A percentile compares a stretch with the other conserved stretches of the same genome.
phyloP scores from a whole-genome alignment of 192 early-diverging fungal species.

The Pilobolus umbonatus region DNA sequence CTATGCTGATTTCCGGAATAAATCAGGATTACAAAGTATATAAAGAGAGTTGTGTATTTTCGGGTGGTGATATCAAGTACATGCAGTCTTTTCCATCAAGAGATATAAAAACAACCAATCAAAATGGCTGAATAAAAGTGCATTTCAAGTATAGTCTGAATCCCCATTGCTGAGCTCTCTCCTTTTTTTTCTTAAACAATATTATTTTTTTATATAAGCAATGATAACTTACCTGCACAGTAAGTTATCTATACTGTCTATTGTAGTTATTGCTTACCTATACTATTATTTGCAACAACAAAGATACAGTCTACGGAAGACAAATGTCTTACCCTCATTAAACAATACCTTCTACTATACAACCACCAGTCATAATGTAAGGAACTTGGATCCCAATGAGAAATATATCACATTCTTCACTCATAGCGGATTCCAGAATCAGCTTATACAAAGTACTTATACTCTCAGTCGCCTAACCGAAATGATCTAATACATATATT shows the following conservation, averaged over 20 bases:
- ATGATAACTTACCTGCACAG: not conserved
- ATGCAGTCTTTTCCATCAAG: not conserved
- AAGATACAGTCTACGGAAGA: no score
- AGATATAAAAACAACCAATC: no score
- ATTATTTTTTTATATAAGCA: no score
- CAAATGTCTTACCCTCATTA: not conserved
- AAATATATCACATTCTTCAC: conserved; percentile 44
- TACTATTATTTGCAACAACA: no score
- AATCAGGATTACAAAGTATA: conserved; percentile 47
- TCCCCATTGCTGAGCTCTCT: no score
- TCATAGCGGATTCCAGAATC: conserved; percentile 52
- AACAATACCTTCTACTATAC: not conserved
- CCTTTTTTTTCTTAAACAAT: no score
- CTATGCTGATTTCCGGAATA: conserved; percentile 68
- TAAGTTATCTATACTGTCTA: not conserved
- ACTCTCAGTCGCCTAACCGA: not conserved
- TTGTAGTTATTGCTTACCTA: not conserved
- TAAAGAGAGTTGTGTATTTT: conserved; percentile 17
- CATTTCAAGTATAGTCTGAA: no score
- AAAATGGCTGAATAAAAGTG: no score
- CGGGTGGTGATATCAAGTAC: not conserved
- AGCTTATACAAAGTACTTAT: conserved; percentile 31
- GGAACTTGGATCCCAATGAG: conserved; percentile 24
- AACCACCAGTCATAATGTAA: not conserved
- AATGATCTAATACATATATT: not conserved